Evolutionary conservation across 1,284 basidiomycete species (phyloP), one percentile per base, ranked within the genome.

Genomic region (Moesziomyces aphidis): DNA sequence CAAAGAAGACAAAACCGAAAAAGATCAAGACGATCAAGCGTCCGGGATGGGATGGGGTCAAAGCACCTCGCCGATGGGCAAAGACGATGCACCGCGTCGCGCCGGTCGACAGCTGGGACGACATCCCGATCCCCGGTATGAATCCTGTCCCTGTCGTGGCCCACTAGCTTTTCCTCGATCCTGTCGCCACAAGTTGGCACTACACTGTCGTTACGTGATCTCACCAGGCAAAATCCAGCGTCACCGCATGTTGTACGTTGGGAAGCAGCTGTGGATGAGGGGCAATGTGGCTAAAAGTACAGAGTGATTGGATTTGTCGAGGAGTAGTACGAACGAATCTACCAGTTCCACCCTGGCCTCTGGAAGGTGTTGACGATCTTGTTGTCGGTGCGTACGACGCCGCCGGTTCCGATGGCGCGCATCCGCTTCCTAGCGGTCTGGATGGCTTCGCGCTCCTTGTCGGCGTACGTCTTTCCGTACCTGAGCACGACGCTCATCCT

Each of bases 401-500:
- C 81, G 34, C 79, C 81, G 24, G 90, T 86, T 5, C 92, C 90
- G 22, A 94, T 90, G 59, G 92, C 92, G 28, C 92, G 89, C 59
- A 95, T 91, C 84, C 89, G 89, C 81, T 88, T 89, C 83, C 95
- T 83, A 80, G 90, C 91, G 79, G 90, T 89, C 70, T 87, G 87
- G 64, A 91, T 88, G 72, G 89, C 89, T 74, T 89, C 89, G 46
- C 88, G 87, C 74, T 89, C 88, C 77, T 91, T 86, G 85, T 95
- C 89, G 75, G 90, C 90, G 51, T 89, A 85, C 10, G 92, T 94
- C 87, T 91, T 91, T 6, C 95, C 95, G 80, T 95, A 92, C 73
- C 90, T 90, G 71, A 97, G 86, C 1, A 95, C 85, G 36, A 97
- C 91, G 82, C 90, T 89, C 85, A 97, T 84, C 56, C 91, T 89